Percentiles rank a stretch among this genome's conserved stretches.
These are phyloP conservation scores for Alloteropsis semialata DNA, from an alignment of 176 grass and related monocot species.

Conservation along the genomic window DNA sequence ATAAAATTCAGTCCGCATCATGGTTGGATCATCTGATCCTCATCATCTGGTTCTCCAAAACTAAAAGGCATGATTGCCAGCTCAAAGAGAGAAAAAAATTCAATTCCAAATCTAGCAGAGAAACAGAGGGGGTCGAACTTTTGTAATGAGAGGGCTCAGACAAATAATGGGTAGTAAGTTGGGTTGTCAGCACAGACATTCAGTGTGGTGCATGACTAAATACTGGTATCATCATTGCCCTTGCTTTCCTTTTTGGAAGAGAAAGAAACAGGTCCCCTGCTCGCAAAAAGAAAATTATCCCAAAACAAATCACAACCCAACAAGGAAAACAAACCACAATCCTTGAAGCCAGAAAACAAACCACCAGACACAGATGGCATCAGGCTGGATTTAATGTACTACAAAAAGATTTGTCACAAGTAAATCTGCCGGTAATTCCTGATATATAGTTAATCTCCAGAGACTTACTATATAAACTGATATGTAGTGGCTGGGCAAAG, in stretches of 20 bases:
- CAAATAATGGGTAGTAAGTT: conserved; percentile 44
- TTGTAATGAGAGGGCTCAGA: conserved; percentile 39
- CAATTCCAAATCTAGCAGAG: not conserved
- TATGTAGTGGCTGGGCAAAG: too few relatives aligned
- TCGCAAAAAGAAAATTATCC: too few relatives aligned
- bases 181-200: conserved; percentile 46
- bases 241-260: too few relatives aligned
- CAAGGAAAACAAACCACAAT: not conserved
- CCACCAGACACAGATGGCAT: too few relatives aligned
- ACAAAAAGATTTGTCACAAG: conserved; percentile 66
- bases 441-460: conserved; percentile 61
- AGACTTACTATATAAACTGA: too few relatives aligned
- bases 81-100: not conserved
- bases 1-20: conserved; percentile 53
- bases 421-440: conserved; percentile 98
- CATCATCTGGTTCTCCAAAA: conserved; percentile 42
- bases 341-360: too few relatives aligned
- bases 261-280: not conserved
- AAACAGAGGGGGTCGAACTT: not conserved
- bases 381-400: too few relatives aligned
- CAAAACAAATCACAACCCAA: too few relatives aligned
- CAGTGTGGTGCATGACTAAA: conserved; percentile 64
- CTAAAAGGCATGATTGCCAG: not conserved
- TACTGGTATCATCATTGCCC: conserved; percentile 42
- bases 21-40: conserved; percentile 20